Base-by-base conservation (phyloP, 2,329 filamentous ascomycete species). In the Penicillium brevicompactum region DNA sequence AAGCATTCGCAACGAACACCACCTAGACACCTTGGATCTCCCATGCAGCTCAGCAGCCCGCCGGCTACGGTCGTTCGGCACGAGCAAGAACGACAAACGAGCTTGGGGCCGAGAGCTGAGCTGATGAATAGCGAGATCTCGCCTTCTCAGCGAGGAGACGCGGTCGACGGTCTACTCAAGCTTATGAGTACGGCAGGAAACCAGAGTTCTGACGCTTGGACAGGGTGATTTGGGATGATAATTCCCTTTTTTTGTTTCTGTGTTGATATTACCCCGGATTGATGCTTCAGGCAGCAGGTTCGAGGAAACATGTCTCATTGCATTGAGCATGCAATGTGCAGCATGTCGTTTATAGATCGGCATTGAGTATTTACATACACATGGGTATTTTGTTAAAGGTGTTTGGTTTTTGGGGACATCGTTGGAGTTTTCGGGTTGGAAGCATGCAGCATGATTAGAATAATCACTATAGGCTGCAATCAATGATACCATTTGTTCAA, bases 141-240 rank as follows among this genome's bases (percentile, higher is more conserved):
- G 9, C 68, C 67, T 16, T 68, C 69, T 34, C 70, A 75, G 46
- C 58, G 66, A 37, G 73, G 72, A 14, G 72, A 74, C 40, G 73
- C 74, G 1, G 68, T 74, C 5, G 72, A 76, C 53, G 74, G 73
- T 22, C 53, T 76, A 30, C 58, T 76, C 32, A 74, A 74, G 55
- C 62, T 76, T 11, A 76, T 75, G 73, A 70, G 67, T 21, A 75
- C 72, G 22, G 62, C 67, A 9, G 66, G 65, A 44, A 64, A 63
- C 30, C 64, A 69, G 31, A 62, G 51, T n/a, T 50, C 59, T 8
- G 65, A 67, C 41, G 43, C 59, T 7, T 67, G 65, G 63, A 62
- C 51, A 52, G 61, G 60, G 30, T 70, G 55, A 55, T 27, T 27
- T 7, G 27, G n/a, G 2, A 8, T 6, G 13, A 24, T 31, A 37